Conservation (phyloP, 495 filamentous ascomycete genomes). For the Xylaria palmicola region DNA sequence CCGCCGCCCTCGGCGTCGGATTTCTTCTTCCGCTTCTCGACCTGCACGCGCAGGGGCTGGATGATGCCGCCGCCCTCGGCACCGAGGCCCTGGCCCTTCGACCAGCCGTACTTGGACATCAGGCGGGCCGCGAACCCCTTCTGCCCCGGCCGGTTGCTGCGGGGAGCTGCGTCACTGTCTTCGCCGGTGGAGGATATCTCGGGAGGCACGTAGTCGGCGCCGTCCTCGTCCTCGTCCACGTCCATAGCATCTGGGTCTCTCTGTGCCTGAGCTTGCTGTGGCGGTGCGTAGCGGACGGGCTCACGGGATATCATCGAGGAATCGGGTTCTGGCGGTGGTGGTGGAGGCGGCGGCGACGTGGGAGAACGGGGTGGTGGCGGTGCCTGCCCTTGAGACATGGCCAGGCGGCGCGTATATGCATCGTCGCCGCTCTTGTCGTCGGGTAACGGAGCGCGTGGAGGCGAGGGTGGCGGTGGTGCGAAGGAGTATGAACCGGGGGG, state of each 20-base stretch:
- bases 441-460: conserved; percentile 42
- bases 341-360: conserved; percentile 36
- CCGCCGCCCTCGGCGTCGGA: conserved; percentile 78
- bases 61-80: conserved; percentile 77
- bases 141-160: conserved; percentile 73
- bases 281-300: conserved; percentile 78
- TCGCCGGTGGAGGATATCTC: conserved; percentile 17
- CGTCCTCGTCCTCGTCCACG: conserved; percentile 40
- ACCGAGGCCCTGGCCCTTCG: conserved; percentile 81
- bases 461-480: conserved; percentile 64
- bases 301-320: conserved; percentile 71
- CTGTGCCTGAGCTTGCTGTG: conserved; percentile 49
- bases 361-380: conserved; percentile 36
- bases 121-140: conserved; percentile 81
- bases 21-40: conserved; percentile 78
- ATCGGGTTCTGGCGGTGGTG: conserved; percentile 52
- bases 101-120: conserved; percentile 92
- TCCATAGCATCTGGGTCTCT: conserved; percentile 47
- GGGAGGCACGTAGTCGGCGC: conserved; percentile 46
- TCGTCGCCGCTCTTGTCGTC: conserved; percentile 68
- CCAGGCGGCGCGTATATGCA: conserved; percentile 65
- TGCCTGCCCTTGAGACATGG: conserved; percentile 44
- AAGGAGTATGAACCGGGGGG: conserved; percentile 67
- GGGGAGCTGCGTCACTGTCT: conserved; percentile 29
- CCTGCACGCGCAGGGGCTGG: conserved; percentile 74